A percentile compares a stretch with the other conserved stretches of the same genome.
phyloP scores from a whole-genome alignment of 495 filamentous ascomycete genomes.

The Penicillium tannophilum region DNA sequence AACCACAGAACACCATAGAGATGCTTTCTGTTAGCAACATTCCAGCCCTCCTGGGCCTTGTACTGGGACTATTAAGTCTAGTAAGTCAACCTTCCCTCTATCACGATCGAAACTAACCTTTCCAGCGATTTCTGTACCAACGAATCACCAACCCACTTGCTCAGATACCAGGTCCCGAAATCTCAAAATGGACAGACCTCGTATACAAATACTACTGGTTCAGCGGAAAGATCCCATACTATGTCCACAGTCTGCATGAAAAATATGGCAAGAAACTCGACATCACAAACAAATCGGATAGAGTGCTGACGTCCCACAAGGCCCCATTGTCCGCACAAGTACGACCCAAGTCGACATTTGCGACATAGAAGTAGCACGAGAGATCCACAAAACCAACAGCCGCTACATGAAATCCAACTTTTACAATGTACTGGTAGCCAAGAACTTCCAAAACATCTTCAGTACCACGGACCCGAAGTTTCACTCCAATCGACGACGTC shows the following conservation, averaged over 20 bases:
- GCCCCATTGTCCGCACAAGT: slow-evolving; percentile 45
- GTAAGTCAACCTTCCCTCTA: background rate
- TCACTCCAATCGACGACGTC: slow-evolving; percentile 35
- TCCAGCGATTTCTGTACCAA: slow-evolving; percentile 12
- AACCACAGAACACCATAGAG: background rate
- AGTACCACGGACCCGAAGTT: slow-evolving; percentile 29
- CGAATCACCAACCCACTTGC: slow-evolving; percentile 22
- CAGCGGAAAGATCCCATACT: slow-evolving; percentile 31
- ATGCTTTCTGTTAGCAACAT: background rate
- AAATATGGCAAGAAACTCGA: slow-evolving; percentile 37
- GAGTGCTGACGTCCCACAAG: slow-evolving; percentile 20
- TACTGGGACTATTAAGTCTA: background rate
- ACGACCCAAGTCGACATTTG: slow-evolving; percentile 42
- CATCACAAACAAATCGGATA: background rate
- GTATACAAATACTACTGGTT: slow-evolving; percentile 36
- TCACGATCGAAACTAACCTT: background rate
- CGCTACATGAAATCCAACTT: slow-evolving; percentile 27
- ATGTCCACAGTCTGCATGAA: slow-evolving; percentile 45
- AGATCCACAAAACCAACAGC: slow-evolving; percentile 42
- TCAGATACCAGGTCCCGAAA: slow-evolving; percentile 25
- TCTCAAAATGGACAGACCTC: slow-evolving; percentile 39
- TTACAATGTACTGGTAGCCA: slow-evolving; percentile 22
- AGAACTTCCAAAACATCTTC: slow-evolving; percentile 32
- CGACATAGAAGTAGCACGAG: slow-evolving; percentile 35
- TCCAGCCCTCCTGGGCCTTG: background rate